phyloP scores from a whole-genome alignment of 306 rosid genomes.

The Medicago ruthenica region DNA sequence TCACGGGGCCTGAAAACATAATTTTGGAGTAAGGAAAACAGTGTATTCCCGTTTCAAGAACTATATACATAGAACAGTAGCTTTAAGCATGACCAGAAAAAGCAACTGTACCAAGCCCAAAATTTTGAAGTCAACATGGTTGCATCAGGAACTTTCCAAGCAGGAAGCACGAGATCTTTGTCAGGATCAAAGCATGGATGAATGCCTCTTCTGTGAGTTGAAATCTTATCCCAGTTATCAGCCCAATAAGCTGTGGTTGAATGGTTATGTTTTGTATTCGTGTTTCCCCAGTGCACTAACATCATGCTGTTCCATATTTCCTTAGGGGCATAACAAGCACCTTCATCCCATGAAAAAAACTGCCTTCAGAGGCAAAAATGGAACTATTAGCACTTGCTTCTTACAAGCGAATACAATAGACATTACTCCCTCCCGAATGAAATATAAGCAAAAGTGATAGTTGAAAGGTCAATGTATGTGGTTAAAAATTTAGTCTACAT shows the following conservation, averaged over 20 bases:
- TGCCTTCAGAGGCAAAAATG: constrained; percentile 63
- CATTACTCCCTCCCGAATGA: constrained; percentile 2
- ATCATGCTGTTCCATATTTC: constrained; percentile 99
- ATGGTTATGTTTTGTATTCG: constrained; percentile 83
- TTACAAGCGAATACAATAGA: constrained; percentile 24
- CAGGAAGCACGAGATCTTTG: constrained; percentile 97
- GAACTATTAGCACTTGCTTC: constrained; percentile 48
- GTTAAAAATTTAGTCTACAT: too few species aligned
- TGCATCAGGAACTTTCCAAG: constrained; percentile 91
- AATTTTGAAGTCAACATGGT: constrained; percentile 59
- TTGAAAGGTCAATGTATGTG: too few species aligned
- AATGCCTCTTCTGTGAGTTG: constrained; percentile 71
- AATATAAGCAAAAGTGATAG: too few species aligned
- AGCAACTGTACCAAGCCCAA: constrained; percentile 72
- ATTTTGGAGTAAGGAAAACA: constrained; percentile 91
- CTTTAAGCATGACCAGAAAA: constrained; percentile 31
- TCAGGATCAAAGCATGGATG: constrained; percentile 95
- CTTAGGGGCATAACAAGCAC: constrained; percentile 99
- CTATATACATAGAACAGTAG: constrained; percentile 3
- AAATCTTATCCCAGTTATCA: constrained; percentile 82
- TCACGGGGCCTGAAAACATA: constrained; percentile 73
- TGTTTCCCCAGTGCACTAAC: constrained; percentile 99
- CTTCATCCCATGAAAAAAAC: constrained; percentile 99
- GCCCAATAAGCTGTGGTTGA: constrained; percentile 98
- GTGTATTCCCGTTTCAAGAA: constrained; percentile 37